phyloP scores from a whole-genome alignment of 306 rosid species.

The Medicago arabica region DNA sequence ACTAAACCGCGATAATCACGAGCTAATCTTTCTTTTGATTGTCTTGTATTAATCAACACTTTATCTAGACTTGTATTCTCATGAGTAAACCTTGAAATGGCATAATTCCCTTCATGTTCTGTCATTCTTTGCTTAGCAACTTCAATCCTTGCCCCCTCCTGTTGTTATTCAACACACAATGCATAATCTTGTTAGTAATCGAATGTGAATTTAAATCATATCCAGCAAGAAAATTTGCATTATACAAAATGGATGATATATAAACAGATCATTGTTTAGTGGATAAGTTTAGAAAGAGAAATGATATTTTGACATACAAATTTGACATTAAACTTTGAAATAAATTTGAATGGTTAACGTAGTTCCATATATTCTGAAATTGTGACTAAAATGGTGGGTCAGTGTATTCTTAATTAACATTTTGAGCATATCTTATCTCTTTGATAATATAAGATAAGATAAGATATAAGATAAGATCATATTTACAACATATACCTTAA shows the following conservation, averaged over 20 bases:
- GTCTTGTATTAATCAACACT: constrained; percentile 57
- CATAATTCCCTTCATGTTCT: constrained; percentile 51
- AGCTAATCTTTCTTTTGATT: constrained; percentile 62
- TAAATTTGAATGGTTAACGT: background rate
- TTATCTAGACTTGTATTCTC: constrained; percentile 55
- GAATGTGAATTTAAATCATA: background rate
- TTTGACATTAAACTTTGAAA: no score
- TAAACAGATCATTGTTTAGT: no score
- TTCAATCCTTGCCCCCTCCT: constrained; percentile 77
- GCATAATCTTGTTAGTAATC: background rate
- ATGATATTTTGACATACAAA: background rate
- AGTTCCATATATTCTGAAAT: no score
- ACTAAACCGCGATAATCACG: constrained; percentile 63
- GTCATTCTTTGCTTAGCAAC: constrained; percentile 46
- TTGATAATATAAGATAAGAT: no score
- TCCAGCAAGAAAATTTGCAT: background rate
- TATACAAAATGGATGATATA: background rate
- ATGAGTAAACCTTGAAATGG: constrained; percentile 46
- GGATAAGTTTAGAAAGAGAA: background rate
- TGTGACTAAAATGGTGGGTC: no score
- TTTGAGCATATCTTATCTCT: background rate
- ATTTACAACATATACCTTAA: constrained; percentile 56
- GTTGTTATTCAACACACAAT: constrained; percentile 18
- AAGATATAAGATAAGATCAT: background rate
- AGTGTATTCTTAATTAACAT: no score